A percentile compares a stretch with the other conserved stretches of the same genome.
Conservation (phyloP, 345 rosid species). For the Eutrema japonicum region DNA sequence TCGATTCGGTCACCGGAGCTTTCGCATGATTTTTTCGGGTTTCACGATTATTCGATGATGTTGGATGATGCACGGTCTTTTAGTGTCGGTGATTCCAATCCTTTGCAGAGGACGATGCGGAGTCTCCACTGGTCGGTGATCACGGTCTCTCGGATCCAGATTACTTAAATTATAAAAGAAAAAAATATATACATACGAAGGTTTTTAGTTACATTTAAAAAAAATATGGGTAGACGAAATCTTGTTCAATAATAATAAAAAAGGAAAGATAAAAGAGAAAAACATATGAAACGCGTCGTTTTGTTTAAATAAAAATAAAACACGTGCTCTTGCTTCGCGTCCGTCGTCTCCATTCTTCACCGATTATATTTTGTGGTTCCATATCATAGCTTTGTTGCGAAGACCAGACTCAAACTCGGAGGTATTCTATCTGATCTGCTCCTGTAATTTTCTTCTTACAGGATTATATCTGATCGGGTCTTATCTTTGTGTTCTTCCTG, state of each 20-base stretch:
- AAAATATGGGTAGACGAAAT: not conserved
- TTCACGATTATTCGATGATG: too few relatives aligned
- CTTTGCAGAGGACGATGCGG: too few relatives aligned
- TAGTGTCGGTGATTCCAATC: too few relatives aligned
- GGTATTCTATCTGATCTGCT: constrained; percentile 38
- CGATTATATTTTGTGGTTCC: constrained; percentile 24
- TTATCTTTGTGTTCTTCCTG: not conserved
- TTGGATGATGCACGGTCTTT: too few relatives aligned
- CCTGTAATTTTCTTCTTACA: not conserved
- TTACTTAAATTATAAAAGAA: too few relatives aligned
- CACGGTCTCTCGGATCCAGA: too few relatives aligned
- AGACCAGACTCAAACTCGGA: constrained; percentile 34
- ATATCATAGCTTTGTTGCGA: constrained; percentile 9
- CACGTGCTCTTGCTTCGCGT: not conserved
- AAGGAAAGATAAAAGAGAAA: not conserved
- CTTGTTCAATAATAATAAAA: not conserved
- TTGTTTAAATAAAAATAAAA: not conserved
- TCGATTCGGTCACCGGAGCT: too few relatives aligned
- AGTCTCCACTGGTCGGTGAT: too few relatives aligned
- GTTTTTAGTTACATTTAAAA: not conserved
- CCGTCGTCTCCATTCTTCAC: not conserved
- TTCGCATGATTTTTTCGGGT: too few relatives aligned
- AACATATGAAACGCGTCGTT: constrained; percentile 32
- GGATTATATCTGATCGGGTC: not conserved
- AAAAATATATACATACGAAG: too few relatives aligned